Conservation (phyloP, 495 filamentous ascomycete species). For the Immersiella caudata region DNA sequence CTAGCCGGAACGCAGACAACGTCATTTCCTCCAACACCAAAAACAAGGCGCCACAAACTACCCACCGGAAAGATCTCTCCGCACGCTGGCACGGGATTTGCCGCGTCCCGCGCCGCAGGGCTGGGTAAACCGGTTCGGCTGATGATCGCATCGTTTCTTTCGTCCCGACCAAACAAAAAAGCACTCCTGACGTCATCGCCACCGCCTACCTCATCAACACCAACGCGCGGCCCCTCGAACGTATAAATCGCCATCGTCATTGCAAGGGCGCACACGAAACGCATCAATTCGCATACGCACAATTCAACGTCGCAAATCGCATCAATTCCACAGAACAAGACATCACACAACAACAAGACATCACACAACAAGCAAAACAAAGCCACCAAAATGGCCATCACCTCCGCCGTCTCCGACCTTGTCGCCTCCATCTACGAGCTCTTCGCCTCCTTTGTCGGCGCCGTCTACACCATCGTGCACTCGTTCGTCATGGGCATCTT, state of each 20-base stretch:
- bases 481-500: slow-evolving; percentile 32
- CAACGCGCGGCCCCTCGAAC: background rate
- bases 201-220: slow-evolving; percentile 5
- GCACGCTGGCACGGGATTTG: background rate
- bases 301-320: no score
- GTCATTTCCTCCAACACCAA: background rate
- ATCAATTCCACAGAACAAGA: background rate
- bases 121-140: background rate
- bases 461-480: slow-evolving; percentile 35
- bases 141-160: background rate
- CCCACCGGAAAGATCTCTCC: background rate
- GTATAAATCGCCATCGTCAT: background rate
- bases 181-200: slow-evolving; percentile 5
- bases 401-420: slow-evolving; percentile 36
- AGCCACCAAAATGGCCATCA: slow-evolving; percentile 37
- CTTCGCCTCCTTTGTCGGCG: slow-evolving; percentile 33
- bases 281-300: background rate
- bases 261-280: background rate
- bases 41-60: background rate
- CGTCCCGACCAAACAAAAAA: background rate
- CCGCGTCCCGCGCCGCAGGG: background rate
- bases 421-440: slow-evolving; percentile 40
- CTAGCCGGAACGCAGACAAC: background rate
- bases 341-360: slow-evolving; percentile 9
- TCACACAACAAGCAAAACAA: slow-evolving; percentile 3